Evolutionary conservation across 148 eudicot genomes (phyloP), one percentile per base, ranked within the genome.

Genomic region (Spergularia bocconei): DNA sequence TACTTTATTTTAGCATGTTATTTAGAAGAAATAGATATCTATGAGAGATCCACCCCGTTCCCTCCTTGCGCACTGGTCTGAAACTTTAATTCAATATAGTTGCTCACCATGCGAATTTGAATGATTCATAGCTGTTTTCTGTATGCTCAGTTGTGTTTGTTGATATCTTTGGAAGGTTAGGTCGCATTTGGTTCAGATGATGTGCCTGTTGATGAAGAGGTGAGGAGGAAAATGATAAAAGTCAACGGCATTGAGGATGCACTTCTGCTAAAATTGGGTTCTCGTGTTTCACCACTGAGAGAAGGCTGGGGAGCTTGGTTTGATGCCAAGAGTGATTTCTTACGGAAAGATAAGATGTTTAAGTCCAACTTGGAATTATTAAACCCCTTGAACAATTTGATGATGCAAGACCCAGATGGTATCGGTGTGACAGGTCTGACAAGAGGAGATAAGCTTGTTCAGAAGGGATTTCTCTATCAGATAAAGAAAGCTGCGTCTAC

Each of bases 281-380:
- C 82, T 36, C 78, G 75, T 74, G 87, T 82, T 76, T 91, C 92
- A 2, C 86, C 84, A 0, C 65, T 93, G 71, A 82, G 92, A 80
- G 91, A 93, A 51, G 98, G 97, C 8, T 93, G 98, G 98, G 98
- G 98, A 8, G 74, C 85, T 19, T 93, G 98, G 98, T 93, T 93
- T 81, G 98, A 93, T 64, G 91, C 91, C 67, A 93, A 93, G 90
- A 82, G 84, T 70, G 98, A 93, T 83, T 93, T 93, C 64, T 82
- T 93, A 72, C 85, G 92, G 79, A 87, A 87, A 76, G 98, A 93
- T 84, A 78, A 79, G 78, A 91, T 93, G 92, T 89, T 91, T 54
- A 93, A 83, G 78, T 93, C 98, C 4, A 88, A 89, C 70, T 64
- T 93, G 63, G 97, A 93, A 83, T 63, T 84, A 21, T 77, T 93